These are phyloP conservation scores for Torulaspora microellipsoides DNA, from an alignment of 805 yeast genomes.

Conservation along the genomic window DNA sequence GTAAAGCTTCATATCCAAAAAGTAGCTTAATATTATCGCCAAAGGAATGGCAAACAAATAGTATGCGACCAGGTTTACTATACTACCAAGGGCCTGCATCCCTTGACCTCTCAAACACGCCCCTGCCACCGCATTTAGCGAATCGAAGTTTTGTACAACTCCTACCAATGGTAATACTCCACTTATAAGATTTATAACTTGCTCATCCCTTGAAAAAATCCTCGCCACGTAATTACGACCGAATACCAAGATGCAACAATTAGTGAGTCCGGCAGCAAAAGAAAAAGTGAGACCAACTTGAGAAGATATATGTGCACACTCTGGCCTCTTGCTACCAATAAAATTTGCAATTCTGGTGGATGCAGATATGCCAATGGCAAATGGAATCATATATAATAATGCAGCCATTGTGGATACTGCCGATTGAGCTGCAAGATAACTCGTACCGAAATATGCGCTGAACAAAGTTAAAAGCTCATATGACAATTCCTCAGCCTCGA, in stretches of 20 bases:
- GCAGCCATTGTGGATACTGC: conserved; percentile 64
- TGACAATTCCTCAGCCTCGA: conserved; percentile 73
- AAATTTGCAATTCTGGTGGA: conserved; percentile 71
- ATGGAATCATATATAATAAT: conserved; percentile 66
- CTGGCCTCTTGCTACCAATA: conserved; percentile 53
- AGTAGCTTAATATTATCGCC: conserved; percentile 53
- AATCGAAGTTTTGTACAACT: conserved; percentile 63
- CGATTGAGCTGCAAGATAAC: conserved; percentile 68
- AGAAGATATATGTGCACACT: conserved; percentile 44
- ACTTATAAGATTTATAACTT: conserved; percentile 49
- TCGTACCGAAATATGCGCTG: conserved; percentile 66
- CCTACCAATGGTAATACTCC: conserved; percentile 58
- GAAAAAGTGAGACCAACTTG: conserved; percentile 43
- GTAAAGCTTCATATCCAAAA: conserved; percentile 41
- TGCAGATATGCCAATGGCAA: conserved; percentile 66
- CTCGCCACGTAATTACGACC: conserved; percentile 49
- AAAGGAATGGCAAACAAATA: conserved; percentile 73
- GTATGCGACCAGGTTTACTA: conserved; percentile 61
- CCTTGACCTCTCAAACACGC: conserved; percentile 87
- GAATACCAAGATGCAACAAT: conserved; percentile 46
- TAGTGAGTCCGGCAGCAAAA: conserved; percentile 43
- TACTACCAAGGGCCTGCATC: conserved; percentile 72
- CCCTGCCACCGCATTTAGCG: conserved; percentile 68
- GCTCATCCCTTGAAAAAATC: conserved; percentile 57
- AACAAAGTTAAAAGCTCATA: conserved; percentile 68